Evolutionary conservation across 2,329 filamentous ascomycete species (phyloP).

Genomic region (Aspergillus sp.): DNA sequence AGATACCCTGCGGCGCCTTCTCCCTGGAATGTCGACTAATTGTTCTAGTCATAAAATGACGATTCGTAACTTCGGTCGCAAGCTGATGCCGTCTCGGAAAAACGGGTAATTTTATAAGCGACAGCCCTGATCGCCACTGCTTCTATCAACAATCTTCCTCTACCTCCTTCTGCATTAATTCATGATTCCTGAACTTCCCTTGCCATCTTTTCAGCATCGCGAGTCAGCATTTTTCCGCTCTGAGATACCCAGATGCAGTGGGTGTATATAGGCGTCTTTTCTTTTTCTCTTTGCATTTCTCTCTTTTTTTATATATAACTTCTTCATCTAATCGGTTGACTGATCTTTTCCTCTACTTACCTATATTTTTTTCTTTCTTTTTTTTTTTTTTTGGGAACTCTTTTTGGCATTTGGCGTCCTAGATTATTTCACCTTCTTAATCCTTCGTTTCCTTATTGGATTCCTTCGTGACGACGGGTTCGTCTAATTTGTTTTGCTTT

Average conservation of each 20-base stretch:
- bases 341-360: no score
- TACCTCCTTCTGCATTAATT: background rate
- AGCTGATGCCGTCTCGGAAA: constrained; percentile 31
- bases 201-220: constrained; percentile 1
- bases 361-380: background rate
- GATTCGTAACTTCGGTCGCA: constrained; percentile 38
- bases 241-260: constrained; percentile 23
- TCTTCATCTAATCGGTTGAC: background rate
- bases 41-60: constrained; percentile 29
- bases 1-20: constrained; percentile 1
- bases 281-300: background rate
- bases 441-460: background rate
- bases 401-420: background rate
- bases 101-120: constrained; percentile 15
- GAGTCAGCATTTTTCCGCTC: constrained; percentile 16
- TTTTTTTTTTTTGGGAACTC: background rate
- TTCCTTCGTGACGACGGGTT: background rate
- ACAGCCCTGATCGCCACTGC: background rate
- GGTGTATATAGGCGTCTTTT: constrained; percentile 27
- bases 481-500: background rate
- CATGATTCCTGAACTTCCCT: background rate
- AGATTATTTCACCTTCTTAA: background rate
- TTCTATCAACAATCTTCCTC: background rate
- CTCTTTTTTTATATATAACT: background rate
- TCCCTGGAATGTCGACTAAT: constrained; percentile 6